Evolutionary conservation across 768 basidiomycete genomes (phyloP), one percentile per base, ranked within the genome.

Genomic region (Tylopilus subfusipes): DNA sequence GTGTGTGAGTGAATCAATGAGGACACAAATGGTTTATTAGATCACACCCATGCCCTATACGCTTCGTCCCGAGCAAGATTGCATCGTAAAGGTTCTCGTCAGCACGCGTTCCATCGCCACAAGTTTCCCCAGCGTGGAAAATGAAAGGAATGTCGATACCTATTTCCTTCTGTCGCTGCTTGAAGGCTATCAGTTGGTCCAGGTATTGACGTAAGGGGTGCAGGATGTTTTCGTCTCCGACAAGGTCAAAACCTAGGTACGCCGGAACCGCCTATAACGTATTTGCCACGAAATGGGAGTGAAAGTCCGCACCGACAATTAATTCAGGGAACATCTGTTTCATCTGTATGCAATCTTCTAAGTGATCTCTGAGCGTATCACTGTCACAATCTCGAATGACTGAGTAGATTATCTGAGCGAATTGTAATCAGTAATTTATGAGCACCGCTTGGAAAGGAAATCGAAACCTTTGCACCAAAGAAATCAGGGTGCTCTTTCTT

Each of bases 51-150:
- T 93, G 90, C 0, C 90, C 90, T 51, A 91, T 91, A 21, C 88
- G 80, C 64, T 83, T 89, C 10, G 89, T 88, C 13, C 85, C 88
- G 8, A 91, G 73, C 36, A 90, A 72, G 48, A 92, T 82, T 7
- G 89, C 88, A 64, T 92, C 90, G 59, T 86, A 90, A 27, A 91
- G 68, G 63, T 91, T 91, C 47, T 77, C 68, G 54, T 92, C 89
- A 22, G 39, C 39, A 12, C 18, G 39, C 39, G 39, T 40, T 7
- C 39, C 39, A 11, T 40, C 39, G 21, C 39, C 39, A n/a, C 21
- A 40, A 19, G 89, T 91, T 70, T 91, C 89, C 19, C 90, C 90
- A 0, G 86, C 88, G 61, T 91, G 90, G 61, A 90, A 83, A 44
- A 90, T 77, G 68, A 88, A 89, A 1, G 90, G 90, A 24, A 90